These are phyloP conservation scores for Orychophragmus violaceus DNA, from an alignment of 345 rosid genomes.

Conservation along the genomic window DNA sequence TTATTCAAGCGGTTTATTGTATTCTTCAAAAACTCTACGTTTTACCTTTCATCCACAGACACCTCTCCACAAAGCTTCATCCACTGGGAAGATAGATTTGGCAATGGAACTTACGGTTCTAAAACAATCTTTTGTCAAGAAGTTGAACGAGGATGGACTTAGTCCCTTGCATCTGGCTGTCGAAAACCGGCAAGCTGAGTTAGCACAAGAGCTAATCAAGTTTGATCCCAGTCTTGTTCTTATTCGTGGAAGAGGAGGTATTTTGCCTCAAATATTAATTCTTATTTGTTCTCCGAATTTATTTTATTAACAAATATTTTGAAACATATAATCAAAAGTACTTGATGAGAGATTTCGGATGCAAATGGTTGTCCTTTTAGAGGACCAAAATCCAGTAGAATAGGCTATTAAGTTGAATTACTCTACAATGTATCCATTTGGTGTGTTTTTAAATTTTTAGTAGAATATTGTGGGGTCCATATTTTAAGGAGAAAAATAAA, in stretches of 20 bases:
- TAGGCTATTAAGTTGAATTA: no score
- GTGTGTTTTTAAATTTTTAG: no score
- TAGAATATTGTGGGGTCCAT: no score
- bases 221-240: conserved; percentile 10
- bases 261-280: neutral
- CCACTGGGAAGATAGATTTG: neutral
- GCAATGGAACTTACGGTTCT: no score
- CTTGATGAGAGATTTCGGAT: neutral
- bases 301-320: neutral
- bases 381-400: no score
- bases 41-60: neutral
- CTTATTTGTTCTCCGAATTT: neutral
- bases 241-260: neutral
- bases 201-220: conserved; percentile 11
- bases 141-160: neutral
- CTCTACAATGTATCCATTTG: no score
- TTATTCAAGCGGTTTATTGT: neutral
- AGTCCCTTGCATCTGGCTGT: conserved; percentile 21
- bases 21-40: neutral
- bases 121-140: conserved; percentile 11
- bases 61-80: conserved; percentile 10
- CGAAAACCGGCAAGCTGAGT: neutral
- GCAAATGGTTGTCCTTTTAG: no score
- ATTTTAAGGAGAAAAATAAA: no score
- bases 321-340: neutral